These are phyloP conservation scores for Heterobasidion parviporum DNA, from an alignment of 1,284 basidiomycete species.

Conservation along the genomic window DNA sequence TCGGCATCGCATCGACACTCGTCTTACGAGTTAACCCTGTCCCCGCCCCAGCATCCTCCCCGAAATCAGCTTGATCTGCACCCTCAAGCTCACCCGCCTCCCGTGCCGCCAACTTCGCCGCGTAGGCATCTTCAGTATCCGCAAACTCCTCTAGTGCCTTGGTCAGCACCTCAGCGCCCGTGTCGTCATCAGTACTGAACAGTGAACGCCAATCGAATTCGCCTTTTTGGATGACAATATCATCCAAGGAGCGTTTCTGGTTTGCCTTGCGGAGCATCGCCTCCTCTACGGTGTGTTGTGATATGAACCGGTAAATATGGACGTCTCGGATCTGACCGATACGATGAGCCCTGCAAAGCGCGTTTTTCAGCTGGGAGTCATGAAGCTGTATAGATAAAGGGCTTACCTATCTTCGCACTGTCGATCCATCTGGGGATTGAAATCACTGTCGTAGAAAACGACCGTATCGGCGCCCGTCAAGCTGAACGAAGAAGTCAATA, in stretches of 20 bases:
- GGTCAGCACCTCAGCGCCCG: conserved; percentile 34
- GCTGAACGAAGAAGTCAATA: conserved; percentile 27
- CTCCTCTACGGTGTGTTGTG: conserved; percentile 90
- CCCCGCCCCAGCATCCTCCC: conserved; percentile 28
- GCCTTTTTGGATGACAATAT: conserved; percentile 89
- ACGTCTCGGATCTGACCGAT: conserved; percentile 97
- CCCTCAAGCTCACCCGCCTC: conserved; percentile 68
- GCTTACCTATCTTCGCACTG: conserved; percentile 89
- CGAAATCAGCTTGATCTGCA: conserved; percentile 74
- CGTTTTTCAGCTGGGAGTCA: conserved; percentile 1
- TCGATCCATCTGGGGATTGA: conserved; percentile 95
- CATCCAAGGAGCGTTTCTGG: conserved; percentile 89
- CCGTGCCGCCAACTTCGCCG: conserved; percentile 70
- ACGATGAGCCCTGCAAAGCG: conserved; percentile 63
- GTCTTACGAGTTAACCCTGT: conserved; percentile 2
- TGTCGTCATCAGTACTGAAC: conserved; percentile 47
- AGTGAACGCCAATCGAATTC: conserved; percentile 93
- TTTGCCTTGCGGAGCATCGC: conserved; percentile 95
- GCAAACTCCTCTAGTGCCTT: conserved; percentile 79
- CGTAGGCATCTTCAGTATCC: conserved; percentile 79
- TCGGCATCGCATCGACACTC: conserved; percentile 5
- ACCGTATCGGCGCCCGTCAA: conserved; percentile 96
- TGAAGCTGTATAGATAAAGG: conserved; percentile 13
- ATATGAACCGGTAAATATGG: conserved; percentile 95
- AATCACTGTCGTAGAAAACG: conserved; percentile 95